Conservation (phyloP, 768 basidiomycete genomes). For the Serendipita sp. region DNA sequence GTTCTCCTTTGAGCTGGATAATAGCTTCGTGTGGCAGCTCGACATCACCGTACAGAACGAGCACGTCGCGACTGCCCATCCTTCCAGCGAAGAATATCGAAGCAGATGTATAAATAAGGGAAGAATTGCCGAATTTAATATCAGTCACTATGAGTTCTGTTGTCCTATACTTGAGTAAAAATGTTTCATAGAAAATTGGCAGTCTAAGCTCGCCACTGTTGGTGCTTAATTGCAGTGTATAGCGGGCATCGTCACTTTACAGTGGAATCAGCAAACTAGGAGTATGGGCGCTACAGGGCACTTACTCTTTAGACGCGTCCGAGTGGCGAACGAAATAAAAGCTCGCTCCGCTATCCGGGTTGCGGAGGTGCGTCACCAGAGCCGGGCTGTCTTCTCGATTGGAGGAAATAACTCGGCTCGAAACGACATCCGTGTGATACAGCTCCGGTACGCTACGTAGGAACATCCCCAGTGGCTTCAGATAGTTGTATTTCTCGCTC, state of each 20-base stretch:
- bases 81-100: constrained; percentile 48
- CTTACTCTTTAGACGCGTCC: constrained; percentile 30
- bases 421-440: constrained; percentile 61
- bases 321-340: constrained; percentile 60
- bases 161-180: constrained; percentile 43
- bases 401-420: constrained; percentile 36
- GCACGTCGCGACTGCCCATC: constrained; percentile 45
- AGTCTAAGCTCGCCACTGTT: constrained; percentile 35
- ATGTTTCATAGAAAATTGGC: constrained; percentile 34
- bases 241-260: constrained; percentile 30
- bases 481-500: constrained; percentile 53
- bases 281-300: not conserved
- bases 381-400: constrained; percentile 28
- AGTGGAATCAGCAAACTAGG: not conserved
- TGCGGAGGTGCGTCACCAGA: constrained; percentile 46
- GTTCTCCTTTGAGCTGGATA: constrained; percentile 26
- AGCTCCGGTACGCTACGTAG: constrained; percentile 64
- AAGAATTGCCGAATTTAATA: constrained; percentile 50
- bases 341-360: constrained; percentile 46
- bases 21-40: constrained; percentile 38
- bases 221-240: constrained; percentile 45
- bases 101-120: constrained; percentile 54
- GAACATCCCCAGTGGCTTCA: constrained; percentile 66
- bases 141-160: constrained; percentile 56
- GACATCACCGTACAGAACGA: constrained; percentile 45